A percentile compares a stretch with the other conserved stretches of the same genome.
phyloP scores from a whole-genome alignment of 352 stramenopile genomes.

The Phytophthora ohioensis region DNA sequence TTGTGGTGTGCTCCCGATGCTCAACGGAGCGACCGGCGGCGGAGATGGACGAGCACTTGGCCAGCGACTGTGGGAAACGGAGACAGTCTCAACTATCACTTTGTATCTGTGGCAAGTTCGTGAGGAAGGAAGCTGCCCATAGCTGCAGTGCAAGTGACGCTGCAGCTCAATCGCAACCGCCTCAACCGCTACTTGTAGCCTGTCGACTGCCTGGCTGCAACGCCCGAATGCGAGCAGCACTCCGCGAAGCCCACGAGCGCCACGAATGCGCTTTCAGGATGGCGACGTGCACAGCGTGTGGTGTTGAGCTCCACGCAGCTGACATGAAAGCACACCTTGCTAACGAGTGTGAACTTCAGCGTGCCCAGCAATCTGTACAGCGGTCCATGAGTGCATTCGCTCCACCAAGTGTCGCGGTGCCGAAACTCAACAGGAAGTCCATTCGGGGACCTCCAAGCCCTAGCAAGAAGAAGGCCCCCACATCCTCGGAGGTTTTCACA shows the following conservation, averaged over 20 bases:
- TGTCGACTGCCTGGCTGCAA: constrained; percentile 39
- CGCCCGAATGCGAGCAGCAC: constrained; percentile 42
- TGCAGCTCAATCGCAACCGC: neutral
- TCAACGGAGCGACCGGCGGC: constrained; percentile 19
- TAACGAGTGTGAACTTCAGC: constrained; percentile 53
- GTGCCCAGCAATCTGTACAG: constrained; percentile 26
- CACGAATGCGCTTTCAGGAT: constrained; percentile 55
- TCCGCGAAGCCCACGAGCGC: constrained; percentile 64
- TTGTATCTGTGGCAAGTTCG: constrained; percentile 32
- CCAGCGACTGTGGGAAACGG: constrained; percentile 43
- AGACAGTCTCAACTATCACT: constrained; percentile 19
- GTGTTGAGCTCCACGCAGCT: constrained; percentile 42
- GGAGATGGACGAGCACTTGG: constrained; percentile 51
- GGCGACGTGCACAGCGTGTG: constrained; percentile 52
- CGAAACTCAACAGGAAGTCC: constrained; percentile 33
- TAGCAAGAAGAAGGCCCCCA: constrained; percentile 7
- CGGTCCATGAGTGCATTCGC: constrained; percentile 11
- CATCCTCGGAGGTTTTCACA: constrained; percentile 5
- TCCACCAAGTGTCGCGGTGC: constrained; percentile 17
- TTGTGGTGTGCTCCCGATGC: constrained; percentile 22
- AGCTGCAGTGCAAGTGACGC: constrained; percentile 11
- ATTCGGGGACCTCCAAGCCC: constrained; percentile 23
- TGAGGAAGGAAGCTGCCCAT: constrained; percentile 22
- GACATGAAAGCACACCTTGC: constrained; percentile 53
- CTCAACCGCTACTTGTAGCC: constrained; percentile 16